A percentile compares a stretch with the other conserved stretches of the same genome.
Evolutionary conservation across 1,284 basidiomycete species (phyloP).

Genomic region (Cystobasidium slooffiae): DNA sequence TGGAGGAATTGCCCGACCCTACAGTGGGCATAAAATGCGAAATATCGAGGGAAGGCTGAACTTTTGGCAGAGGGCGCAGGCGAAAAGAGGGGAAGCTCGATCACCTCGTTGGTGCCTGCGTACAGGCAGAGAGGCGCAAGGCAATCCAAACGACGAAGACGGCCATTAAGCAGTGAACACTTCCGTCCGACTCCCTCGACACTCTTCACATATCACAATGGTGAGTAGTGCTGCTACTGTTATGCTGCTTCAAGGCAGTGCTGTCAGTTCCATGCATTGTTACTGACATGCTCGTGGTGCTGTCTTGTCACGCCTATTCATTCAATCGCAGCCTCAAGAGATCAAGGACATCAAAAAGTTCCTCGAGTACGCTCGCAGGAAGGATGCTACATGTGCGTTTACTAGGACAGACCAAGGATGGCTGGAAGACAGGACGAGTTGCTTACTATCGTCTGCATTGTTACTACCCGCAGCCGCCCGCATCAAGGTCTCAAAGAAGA

Average conservation of each 20-base stretch:
- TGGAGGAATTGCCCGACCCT: not conserved
- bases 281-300: not conserved
- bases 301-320: not conserved
- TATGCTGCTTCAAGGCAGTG: not conserved
- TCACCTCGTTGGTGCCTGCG: not conserved
- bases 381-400: constrained; percentile 64
- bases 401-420: not conserved
- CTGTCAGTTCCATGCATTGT: not conserved
- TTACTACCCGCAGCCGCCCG: constrained; percentile 34
- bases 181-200: constrained; percentile 9
- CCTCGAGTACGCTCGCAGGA: constrained; percentile 88
- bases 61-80: not conserved
- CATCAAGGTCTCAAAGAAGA: constrained; percentile 45
- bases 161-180: not conserved
- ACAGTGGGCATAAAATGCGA: not conserved
- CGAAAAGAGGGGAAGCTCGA: constrained; percentile 9
- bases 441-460: not conserved
- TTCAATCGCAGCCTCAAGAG: constrained; percentile 80
- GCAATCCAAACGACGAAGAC: constrained; percentile 8
- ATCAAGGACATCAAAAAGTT: constrained; percentile 98
- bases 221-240: constrained; percentile 10
- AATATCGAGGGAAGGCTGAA: constrained; percentile 14
- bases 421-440: not conserved
- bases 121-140: too few relatives aligned
- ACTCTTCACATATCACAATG: constrained; percentile 21